Conservation (phyloP, 495 filamentous ascomycete genomes). For the Aspergillus affinis region DNA sequence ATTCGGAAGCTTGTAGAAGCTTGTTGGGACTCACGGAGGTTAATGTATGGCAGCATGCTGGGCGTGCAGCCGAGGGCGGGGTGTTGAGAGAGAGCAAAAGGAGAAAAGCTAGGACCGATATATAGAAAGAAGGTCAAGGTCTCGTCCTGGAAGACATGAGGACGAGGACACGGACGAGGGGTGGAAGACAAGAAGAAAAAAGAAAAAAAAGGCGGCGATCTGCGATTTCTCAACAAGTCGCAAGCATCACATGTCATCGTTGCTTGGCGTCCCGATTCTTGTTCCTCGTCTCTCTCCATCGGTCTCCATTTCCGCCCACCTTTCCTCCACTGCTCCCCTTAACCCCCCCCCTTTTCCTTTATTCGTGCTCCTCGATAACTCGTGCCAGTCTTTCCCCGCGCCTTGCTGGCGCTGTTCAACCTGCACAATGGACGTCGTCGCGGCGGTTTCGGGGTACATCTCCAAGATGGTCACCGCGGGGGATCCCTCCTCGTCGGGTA, state of each 20-base stretch:
- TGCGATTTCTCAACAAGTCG: background rate
- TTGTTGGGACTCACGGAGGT: constrained; percentile 59
- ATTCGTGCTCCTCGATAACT: constrained; percentile 2
- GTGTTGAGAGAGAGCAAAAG: constrained; percentile 14
- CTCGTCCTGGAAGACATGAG: background rate
- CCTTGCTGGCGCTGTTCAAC: constrained; percentile 2
- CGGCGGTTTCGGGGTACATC: constrained; percentile 91
- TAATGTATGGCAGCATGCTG: constrained; percentile 83
- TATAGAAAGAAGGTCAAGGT: constrained; percentile 9
- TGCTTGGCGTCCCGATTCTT: constrained; percentile 14
- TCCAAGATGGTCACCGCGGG: constrained; percentile 94
- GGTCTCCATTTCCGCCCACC: background rate
- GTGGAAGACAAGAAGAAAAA: background rate
- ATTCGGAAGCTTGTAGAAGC: constrained; percentile 1
- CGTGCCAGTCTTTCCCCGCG: constrained; percentile 1
- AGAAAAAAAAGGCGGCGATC: background rate
- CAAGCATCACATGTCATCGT: constrained; percentile 5
- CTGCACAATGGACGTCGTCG: constrained; percentile 81
- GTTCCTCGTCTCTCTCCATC: background rate
- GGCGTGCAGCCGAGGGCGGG: constrained; percentile 1
- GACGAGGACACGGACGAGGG: background rate
- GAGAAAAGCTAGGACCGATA: constrained; percentile 5
- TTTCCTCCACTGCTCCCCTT: background rate
- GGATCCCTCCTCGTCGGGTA: constrained; percentile 59
- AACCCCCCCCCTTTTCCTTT: constrained; percentile 12